phyloP scores from a whole-genome alignment of 257 asterid genomes.

The Lycium ferocissimum region DNA sequence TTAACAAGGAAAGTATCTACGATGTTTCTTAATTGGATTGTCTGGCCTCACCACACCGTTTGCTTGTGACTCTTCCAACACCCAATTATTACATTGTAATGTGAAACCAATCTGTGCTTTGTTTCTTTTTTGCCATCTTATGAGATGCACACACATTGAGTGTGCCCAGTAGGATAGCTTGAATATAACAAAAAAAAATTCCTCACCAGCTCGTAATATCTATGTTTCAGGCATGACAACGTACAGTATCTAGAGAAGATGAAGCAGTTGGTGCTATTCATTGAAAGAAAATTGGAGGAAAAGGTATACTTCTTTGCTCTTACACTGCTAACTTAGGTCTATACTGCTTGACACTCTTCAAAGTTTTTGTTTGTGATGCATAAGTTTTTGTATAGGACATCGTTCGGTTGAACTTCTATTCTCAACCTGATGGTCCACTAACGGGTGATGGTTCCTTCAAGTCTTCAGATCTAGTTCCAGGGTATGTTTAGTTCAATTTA shows the following conservation, averaged over 20 bases:
- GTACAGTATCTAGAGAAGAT: constrained; percentile 90
- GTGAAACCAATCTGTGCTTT: constrained; percentile 16
- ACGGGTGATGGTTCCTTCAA: constrained; percentile 71
- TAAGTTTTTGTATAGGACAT: constrained; percentile 55
- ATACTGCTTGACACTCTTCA: neutral
- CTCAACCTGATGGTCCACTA: constrained; percentile 96
- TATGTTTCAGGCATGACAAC: constrained; percentile 87
- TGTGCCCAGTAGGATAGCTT: neutral
- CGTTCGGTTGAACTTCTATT: constrained; percentile 74
- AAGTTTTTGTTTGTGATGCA: constrained; percentile 31
- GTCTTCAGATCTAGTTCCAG: constrained; percentile 83
- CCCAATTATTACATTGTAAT: constrained; percentile 17
- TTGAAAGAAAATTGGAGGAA: constrained; percentile 85
- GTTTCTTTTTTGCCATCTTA: neutral
- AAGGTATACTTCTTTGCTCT: constrained; percentile 56
- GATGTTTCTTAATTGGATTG: neutral
- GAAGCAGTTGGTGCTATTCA: constrained; percentile 89
- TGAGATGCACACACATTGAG: neutral
- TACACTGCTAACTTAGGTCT: neutral
- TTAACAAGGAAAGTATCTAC: neutral
- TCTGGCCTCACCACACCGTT: neutral
- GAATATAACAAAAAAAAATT: constrained; percentile 2
- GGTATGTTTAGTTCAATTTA: constrained; percentile 53
- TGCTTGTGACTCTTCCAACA: neutral
- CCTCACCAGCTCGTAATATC: constrained; percentile 20